These are phyloP conservation scores for Neofusicoccum umdonicola DNA, from an alignment of 2,329 filamentous ascomycete species.

Conservation along the genomic window DNA sequence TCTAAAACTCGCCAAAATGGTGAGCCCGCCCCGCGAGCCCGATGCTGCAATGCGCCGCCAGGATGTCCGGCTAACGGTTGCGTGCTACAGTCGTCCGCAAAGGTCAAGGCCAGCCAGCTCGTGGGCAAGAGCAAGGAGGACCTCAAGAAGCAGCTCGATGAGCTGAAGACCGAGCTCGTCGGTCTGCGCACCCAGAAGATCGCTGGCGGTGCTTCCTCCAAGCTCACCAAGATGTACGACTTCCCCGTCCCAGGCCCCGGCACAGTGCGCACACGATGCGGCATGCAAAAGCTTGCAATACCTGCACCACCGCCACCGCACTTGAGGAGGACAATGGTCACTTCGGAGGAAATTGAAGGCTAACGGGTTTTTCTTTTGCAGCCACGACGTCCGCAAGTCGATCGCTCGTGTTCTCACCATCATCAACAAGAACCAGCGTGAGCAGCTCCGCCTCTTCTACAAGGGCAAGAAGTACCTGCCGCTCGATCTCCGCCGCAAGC, in stretches of 20 bases:
- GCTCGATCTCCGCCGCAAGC: slow-evolving; percentile 96
- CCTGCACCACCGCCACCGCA: background rate
- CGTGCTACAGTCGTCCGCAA: slow-evolving; percentile 56
- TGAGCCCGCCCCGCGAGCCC: slow-evolving; percentile 22
- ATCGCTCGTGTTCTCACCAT: slow-evolving; percentile 98
- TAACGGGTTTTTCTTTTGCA: slow-evolving; percentile 42
- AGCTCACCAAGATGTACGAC: slow-evolving; percentile 95
- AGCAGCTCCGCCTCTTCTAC: slow-evolving; percentile 98
- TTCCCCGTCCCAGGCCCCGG: slow-evolving; percentile 26
- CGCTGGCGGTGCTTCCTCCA: slow-evolving; percentile 83
- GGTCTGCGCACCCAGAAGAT: slow-evolving; percentile 99
- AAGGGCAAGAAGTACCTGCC: slow-evolving; percentile 99
- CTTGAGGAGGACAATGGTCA: background rate
- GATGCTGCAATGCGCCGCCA: slow-evolving; percentile 1
- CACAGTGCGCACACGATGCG: background rate
- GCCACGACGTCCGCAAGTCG: slow-evolving; percentile 98
- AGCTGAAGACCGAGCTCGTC: slow-evolving; percentile 94
- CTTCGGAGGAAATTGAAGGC: background rate
- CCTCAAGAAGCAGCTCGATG: slow-evolving; percentile 88
- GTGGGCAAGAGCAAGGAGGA: slow-evolving; percentile 99
- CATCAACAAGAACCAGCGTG: slow-evolving; percentile 99
- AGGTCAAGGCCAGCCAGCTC: slow-evolving; percentile 94
- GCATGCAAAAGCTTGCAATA: background rate
- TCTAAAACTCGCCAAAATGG: slow-evolving; percentile 34
- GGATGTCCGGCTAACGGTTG: slow-evolving; percentile 28